phyloP scores from a whole-genome alignment of 345 rosid species.

The Draba incana region DNA sequence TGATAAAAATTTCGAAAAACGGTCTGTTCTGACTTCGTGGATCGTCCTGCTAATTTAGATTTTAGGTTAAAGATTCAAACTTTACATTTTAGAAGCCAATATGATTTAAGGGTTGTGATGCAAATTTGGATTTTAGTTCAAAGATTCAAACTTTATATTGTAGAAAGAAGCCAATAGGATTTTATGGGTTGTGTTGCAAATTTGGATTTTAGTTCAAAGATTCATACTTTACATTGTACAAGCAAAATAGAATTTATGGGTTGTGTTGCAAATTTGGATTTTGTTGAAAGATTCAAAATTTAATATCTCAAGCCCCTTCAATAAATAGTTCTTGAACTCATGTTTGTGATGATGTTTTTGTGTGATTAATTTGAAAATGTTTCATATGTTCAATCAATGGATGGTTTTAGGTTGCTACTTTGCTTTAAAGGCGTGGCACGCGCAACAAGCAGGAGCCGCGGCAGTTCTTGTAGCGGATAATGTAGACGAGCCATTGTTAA shows the following conservation, averaged over 20 bases:
- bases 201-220: constrained; percentile 26
- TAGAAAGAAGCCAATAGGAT: not conserved
- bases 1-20: too few relatives aligned
- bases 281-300: constrained; percentile 2
- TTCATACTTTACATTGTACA: constrained; percentile 2
- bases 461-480: constrained; percentile 82
- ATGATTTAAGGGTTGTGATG: not conserved
- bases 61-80: constrained; percentile 29
- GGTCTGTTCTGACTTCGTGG: not conserved
- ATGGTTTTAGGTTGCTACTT: constrained; percentile 72
- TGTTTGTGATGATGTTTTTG: constrained; percentile 22
- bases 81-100: not conserved
- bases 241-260: not conserved
- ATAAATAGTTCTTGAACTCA: not conserved
- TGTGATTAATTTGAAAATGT: not conserved
- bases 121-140: constrained; percentile 20
- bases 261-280: not conserved
- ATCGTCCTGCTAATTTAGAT: constrained; percentile 3
- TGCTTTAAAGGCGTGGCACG: constrained; percentile 85
- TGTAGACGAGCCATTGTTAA: constrained; percentile 74
- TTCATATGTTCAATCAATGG: not conserved
- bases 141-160: not conserved
- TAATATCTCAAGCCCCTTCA: not conserved
- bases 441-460: constrained; percentile 85
- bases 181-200: not conserved